Conservation (phyloP, 768 basidiomycete genomes). For the Boletus bicolor region DNA sequence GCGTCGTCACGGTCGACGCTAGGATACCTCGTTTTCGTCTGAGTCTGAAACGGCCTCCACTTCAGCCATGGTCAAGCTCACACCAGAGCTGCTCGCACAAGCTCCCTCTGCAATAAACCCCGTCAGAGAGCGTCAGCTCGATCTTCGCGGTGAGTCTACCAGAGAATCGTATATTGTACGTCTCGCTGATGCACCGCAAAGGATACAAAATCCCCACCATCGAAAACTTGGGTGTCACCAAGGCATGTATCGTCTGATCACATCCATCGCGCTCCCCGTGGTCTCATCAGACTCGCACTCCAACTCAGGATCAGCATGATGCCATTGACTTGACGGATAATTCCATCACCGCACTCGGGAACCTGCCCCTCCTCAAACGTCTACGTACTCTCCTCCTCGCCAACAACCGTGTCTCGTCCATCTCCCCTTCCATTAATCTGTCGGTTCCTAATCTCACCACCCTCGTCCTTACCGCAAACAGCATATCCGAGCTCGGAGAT, state of each 20-base stretch:
- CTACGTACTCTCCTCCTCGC: slow-evolving; percentile 81
- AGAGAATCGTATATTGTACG: slow-evolving; percentile 9
- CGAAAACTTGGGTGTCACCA: slow-evolving; percentile 94
- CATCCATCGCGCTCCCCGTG: slow-evolving; percentile 4
- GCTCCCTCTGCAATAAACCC: slow-evolving; percentile 76
- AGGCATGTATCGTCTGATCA: slow-evolving; percentile 45
- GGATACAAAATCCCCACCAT: slow-evolving; percentile 94
- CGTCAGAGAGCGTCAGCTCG: slow-evolving; percentile 85
- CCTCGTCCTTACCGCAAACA: slow-evolving; percentile 83
- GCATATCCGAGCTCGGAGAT: slow-evolving; percentile 75
- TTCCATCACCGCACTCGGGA: slow-evolving; percentile 74
- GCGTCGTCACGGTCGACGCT: slow-evolving; percentile 4
- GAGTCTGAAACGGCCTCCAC: slow-evolving; percentile 34
- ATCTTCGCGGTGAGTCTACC: slow-evolving; percentile 69
- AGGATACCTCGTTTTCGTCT: slow-evolving; percentile 26
- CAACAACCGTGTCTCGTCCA: slow-evolving; percentile 83
- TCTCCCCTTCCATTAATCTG: slow-evolving; percentile 78
- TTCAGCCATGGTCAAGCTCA: slow-evolving; percentile 75
- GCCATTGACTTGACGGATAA: slow-evolving; percentile 94
- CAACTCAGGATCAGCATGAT: slow-evolving; percentile 82
- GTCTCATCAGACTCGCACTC: slow-evolving; percentile 15
- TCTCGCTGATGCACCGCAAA: slow-evolving; percentile 34
- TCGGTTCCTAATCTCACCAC: slow-evolving; percentile 83
- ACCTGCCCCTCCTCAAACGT: slow-evolving; percentile 83
- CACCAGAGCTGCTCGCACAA: slow-evolving; percentile 87